phyloP scores from a whole-genome alignment of 129 eudicot genomes.

The Helianthus annuus region DNA sequence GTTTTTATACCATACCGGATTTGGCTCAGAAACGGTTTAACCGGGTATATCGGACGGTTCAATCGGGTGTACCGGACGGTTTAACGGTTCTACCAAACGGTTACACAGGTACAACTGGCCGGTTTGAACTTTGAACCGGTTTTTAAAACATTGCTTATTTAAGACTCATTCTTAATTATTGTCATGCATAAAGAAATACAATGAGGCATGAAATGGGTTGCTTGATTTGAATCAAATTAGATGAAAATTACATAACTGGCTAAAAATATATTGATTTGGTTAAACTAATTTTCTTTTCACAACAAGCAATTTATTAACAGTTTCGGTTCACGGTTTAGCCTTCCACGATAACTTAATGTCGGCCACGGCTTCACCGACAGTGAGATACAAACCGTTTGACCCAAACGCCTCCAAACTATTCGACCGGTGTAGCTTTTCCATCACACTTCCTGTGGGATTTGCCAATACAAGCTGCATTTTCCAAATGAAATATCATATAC shows the following conservation, averaged over 20 bases:
- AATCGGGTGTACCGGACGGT: no score
- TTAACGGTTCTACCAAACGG: no score
- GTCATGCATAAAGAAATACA: no score
- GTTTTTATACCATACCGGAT: no score
- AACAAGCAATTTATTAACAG: not conserved
- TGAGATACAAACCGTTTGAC: slow-evolving; percentile 67
- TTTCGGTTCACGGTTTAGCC: slow-evolving; percentile 19
- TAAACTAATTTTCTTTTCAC: not conserved
- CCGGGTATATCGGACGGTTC: no score
- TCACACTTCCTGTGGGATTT: slow-evolving; percentile 83
- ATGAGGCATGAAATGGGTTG: not conserved
- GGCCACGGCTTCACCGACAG: slow-evolving; percentile 77
- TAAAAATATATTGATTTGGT: not conserved
- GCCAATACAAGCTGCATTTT: slow-evolving; percentile 68
- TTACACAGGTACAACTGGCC: no score
- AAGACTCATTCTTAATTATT: no score
- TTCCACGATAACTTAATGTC: slow-evolving; percentile 83
- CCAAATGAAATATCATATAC: not conserved
- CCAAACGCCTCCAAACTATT: slow-evolving; percentile 66
- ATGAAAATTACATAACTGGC: not conserved
- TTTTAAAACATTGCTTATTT: no score
- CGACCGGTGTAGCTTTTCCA: slow-evolving; percentile 80
- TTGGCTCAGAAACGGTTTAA: no score
- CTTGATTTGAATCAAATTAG: not conserved
- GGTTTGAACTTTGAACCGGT: no score